Conservation (phyloP, 768 basidiomycete genomes). For the Leccinellum albellum region DNA sequence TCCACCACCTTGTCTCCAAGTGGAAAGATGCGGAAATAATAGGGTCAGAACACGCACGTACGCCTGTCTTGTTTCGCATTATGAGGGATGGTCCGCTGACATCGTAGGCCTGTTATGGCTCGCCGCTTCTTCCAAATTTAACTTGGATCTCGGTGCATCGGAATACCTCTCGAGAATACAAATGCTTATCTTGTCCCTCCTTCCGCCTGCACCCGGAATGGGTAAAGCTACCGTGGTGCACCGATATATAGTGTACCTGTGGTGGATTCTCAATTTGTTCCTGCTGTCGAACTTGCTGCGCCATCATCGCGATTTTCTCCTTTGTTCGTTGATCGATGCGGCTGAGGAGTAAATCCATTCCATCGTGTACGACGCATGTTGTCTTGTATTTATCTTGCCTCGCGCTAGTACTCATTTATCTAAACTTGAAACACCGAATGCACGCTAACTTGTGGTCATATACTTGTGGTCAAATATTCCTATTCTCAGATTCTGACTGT, state of each 20-base stretch:
- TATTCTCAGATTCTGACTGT: slow-evolving; percentile 8
- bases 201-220: slow-evolving; percentile 37
- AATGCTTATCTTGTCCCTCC: slow-evolving; percentile 55
- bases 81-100: slow-evolving; percentile 1
- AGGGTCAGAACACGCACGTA: slow-evolving; percentile 30
- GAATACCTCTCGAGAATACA: slow-evolving; percentile 57
- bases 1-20: slow-evolving; percentile 39
- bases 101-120: slow-evolving; percentile 13
- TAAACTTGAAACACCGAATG: slow-evolving; percentile 23
- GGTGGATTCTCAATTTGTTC: slow-evolving; percentile 50
- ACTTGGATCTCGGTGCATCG: slow-evolving; percentile 29
- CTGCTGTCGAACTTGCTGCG: slow-evolving; percentile 63
- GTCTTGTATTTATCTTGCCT: slow-evolving; percentile 17
- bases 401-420: slow-evolving; percentile 29
- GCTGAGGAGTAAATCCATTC: slow-evolving; percentile 15
- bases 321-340: slow-evolving; percentile 48
- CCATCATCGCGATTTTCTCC: slow-evolving; percentile 74
- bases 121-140: slow-evolving; percentile 3
- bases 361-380: slow-evolving; percentile 17
- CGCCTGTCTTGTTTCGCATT: slow-evolving; percentile 9
- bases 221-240: slow-evolving; percentile 31
- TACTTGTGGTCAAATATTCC: slow-evolving; percentile 13
- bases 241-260: slow-evolving; percentile 52
- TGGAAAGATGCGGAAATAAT: slow-evolving; percentile 21
- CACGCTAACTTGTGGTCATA: slow-evolving; percentile 10